phyloP scores from a whole-genome alignment of 345 rosid genomes.

The Limnanthes douglasii region DNA sequence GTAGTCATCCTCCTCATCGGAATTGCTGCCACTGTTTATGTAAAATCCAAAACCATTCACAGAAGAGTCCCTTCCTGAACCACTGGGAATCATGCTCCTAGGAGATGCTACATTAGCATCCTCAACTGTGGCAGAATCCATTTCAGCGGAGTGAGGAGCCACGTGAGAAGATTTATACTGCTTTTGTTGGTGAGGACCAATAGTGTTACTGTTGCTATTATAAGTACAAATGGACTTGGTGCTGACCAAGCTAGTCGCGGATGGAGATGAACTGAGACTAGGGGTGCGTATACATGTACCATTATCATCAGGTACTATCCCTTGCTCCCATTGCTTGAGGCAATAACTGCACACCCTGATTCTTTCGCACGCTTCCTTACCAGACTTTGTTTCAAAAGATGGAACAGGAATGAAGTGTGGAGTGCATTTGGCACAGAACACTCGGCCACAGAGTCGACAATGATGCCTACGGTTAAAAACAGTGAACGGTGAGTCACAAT shows the following conservation, averaged over 20 bases:
- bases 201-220: conserved; percentile 47
- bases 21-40: conserved; percentile 59
- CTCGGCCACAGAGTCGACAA: conserved; percentile 84
- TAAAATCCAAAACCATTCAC: conserved; percentile 35
- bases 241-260: conserved; percentile 60
- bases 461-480: conserved; percentile 84
- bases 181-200: conserved; percentile 34
- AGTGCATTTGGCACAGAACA: conserved; percentile 88
- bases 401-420: conserved; percentile 53
- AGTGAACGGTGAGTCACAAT: conserved; percentile 88
- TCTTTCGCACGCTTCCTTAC: conserved; percentile 52
- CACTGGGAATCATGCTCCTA: conserved; percentile 19
- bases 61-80: conserved; percentile 23
- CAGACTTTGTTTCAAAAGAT: conserved; percentile 32
- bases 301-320: conserved; percentile 31
- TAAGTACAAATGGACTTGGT: conserved; percentile 53
- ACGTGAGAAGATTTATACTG: conserved; percentile 23
- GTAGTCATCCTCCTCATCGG: conserved; percentile 68
- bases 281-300: conserved; percentile 32
- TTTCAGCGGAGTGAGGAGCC: conserved; percentile 24
- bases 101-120: conserved; percentile 24
- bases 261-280: conserved; percentile 55
- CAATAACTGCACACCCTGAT: conserved; percentile 85
- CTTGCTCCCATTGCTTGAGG: conserved; percentile 68
- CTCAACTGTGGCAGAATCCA: conserved; percentile 25